Base-by-base conservation (phyloP, 2,329 filamentous ascomycete genomes). In the Zymoseptoria tritici region DNA sequence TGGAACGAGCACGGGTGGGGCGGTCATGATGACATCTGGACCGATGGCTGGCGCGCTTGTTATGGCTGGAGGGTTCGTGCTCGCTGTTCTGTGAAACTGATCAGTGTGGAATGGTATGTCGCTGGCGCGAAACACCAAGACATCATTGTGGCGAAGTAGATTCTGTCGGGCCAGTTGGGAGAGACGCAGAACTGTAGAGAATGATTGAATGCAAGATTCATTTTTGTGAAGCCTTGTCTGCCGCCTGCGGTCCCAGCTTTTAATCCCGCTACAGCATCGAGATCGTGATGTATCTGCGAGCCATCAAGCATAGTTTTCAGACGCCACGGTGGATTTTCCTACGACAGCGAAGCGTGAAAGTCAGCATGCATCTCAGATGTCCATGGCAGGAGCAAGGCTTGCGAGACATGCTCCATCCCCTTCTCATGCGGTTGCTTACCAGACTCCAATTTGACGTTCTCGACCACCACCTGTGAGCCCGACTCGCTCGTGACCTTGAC, bases 401-500 rank as follows among this genome's bases (percentile, higher is more conserved):
- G 11, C 13, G 16, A 46, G 36, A 46, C 36, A 42, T 46, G 36
- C 36, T 46, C 26, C 1, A 9, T 9, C 1, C 8, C 26, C 8
- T 29, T 8, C 36, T n/a, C 5, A n/a, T n/a, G 13, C 7, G 16
- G 36, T 11, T n/a, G 16, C 36, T 16, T 46, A 46, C 36, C 36
- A n/a, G 36, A 46, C 13, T 46, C 36, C 16, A 46, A 46, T 7
- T 46, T 46, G 4, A 46, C 36, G 7, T 46, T 46, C 36, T 46
- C 13, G 36, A 46, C 16, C 36, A 46, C 16, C 36, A 46, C 36
- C 36, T n/a, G 36, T 46, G 11, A 46, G 1, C 36, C 36, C 5
- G 36, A 16, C 13, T 16, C 16, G 7, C 36, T 46, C 13, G 63
- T 67, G 7, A 63, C 61, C 55, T 62, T 56, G 49, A 68, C 60